Conservation (phyloP, 257 asterid genomes). For the Solanum megistacrolobum region DNA sequence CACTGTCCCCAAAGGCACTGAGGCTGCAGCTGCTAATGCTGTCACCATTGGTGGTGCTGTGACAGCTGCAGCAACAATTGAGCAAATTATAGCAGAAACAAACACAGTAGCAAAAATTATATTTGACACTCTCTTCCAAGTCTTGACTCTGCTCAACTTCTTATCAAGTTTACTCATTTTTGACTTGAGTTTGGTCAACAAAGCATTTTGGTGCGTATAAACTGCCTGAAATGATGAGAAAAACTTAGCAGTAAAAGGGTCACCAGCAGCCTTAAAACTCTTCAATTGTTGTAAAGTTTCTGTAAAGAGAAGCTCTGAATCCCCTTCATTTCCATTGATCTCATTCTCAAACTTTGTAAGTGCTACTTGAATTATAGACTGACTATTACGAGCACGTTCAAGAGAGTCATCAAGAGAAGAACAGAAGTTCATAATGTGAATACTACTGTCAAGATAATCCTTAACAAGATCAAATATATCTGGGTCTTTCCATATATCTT, state of each 20-base stretch:
- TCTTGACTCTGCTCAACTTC: conserved; percentile 33
- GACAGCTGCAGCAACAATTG: conserved; percentile 71
- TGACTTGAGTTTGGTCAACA: conserved; percentile 47
- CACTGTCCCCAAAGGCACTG: conserved; percentile 51
- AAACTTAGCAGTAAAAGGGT: conserved; percentile 67
- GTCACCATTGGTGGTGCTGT: conserved; percentile 63
- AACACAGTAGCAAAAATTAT: conserved; percentile 54
- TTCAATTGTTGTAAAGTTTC: conserved; percentile 56
- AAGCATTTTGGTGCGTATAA: conserved; percentile 34
- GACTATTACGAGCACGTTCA: conserved; percentile 52
- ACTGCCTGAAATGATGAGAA: conserved; percentile 43
- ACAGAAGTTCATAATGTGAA: conserved; percentile 68
- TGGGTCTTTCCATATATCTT: conserved; percentile 60
- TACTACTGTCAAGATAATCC: conserved; percentile 74
- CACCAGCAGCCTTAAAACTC: conserved; percentile 46
- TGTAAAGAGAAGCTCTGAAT: conserved; percentile 13
- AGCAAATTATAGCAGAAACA: conserved; percentile 53
- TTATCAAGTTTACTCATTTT: conserved; percentile 50
- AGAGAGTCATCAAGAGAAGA: conserved; percentile 58
- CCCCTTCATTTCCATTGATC: neutral
- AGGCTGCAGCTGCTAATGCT: conserved; percentile 52
- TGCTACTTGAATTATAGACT: conserved; percentile 53
- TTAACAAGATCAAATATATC: conserved; percentile 69
- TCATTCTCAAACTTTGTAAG: conserved; percentile 46
- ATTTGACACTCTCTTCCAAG: conserved; percentile 66